Evolutionary conservation across 257 asterid species (phyloP), one percentile per base, ranked within the genome.

Genomic region (Leonotis leonurus): DNA sequence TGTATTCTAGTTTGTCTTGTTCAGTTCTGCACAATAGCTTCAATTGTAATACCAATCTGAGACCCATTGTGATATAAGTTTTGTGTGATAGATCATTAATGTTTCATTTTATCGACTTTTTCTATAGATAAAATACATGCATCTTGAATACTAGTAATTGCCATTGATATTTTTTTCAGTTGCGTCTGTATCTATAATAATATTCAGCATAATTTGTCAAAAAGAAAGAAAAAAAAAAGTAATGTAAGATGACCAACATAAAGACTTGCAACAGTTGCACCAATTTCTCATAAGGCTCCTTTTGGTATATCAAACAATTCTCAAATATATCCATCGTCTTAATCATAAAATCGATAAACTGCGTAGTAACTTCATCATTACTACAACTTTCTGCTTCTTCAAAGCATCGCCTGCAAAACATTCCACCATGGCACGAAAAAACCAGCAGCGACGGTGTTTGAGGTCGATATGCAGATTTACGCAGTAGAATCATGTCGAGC

Each of bases 401-500:
- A 16, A 43, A 43, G 53, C 26, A 49, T 54, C 18, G 22, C 5
- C 11, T n/a, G n/a, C n/a, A n/a, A n/a, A 9, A 32, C 11, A 5
- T 49, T 20, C 3, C 29, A 46, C 40, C n/a, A n/a, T n/a, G n/a
- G 27, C 13, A 17, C 14, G 3, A 20, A 13, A 73, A 46, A 40
- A 48, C 35, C 14, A 21, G 61, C 52, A 59, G 68, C 45, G 57
- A 21, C 39, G 10, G 22, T 12, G 49, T 14, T 50, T 46, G 32
- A 25, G 30, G 45, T 14, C 24, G 2, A n/a, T n/a, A 55, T 45
- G 18, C 36, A 57, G 52, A 45, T 46, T 16, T 58, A 59, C 21
- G 46, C 21, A 21, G 59, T 55, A 24, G 52, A 2, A 45, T 73
- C 78, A 80, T 27, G 79, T 11, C 40, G 73, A 77, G 54, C 75